These are phyloP conservation scores for Glycine latifolia DNA, from an alignment of 306 rosid genomes.

Conservation along the genomic window DNA sequence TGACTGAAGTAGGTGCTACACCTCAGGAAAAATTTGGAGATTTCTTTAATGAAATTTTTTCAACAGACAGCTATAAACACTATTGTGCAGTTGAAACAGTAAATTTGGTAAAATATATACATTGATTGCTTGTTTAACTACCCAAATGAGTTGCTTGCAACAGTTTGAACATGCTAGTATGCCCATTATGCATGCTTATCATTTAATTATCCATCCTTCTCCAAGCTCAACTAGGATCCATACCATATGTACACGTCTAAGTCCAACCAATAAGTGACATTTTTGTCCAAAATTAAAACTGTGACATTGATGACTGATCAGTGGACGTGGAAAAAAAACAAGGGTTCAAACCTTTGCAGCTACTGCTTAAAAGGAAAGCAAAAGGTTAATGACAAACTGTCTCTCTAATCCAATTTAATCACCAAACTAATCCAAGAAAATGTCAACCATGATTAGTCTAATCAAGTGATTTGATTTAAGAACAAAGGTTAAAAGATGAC, in stretches of 20 bases:
- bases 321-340: not conserved
- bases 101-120: not conserved
- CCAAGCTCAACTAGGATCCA: conserved; percentile 3
- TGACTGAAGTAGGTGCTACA: conserved; percentile 26
- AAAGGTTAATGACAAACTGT: not conserved
- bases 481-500: too few species aligned
- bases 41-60: conserved; percentile 17
- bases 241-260: not conserved
- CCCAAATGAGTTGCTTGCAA: not conserved
- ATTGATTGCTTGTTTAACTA: not conserved
- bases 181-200: not conserved
- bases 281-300: not conserved
- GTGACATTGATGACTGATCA: not conserved
- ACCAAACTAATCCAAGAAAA: not conserved
- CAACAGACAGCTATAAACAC: conserved; percentile 27
- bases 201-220: not conserved
- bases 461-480: too few species aligned
- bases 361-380: not conserved
- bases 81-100: conserved; percentile 39
- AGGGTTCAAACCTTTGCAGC: not conserved
- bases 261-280: not conserved
- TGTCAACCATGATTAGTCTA: not conserved
- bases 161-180: not conserved
- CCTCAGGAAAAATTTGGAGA: not conserved
- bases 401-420: not conserved